Conservation (phyloP, 306 rosid genomes). For the Benincasa hispida region DNA sequence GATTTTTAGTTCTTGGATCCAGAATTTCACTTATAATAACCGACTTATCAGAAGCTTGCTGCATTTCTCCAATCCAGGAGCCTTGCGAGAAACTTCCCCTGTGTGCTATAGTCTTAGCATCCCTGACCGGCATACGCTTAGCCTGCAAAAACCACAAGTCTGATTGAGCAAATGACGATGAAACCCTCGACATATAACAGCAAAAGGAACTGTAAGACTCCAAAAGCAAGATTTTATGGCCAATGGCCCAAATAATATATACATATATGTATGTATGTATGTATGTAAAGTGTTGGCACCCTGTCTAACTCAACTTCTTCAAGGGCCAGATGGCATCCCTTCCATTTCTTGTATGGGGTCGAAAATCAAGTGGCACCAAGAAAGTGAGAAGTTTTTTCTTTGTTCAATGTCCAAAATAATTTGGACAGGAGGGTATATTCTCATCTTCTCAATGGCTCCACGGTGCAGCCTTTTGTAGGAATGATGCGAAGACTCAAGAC, state of each 20-base stretch:
- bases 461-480: background rate
- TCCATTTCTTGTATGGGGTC: background rate
- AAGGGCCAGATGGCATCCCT: background rate
- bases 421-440: background rate
- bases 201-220: too few relatives aligned
- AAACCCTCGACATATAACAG: background rate
- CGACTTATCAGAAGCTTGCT: constrained; percentile 76
- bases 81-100: constrained; percentile 73
- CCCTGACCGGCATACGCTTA: constrained; percentile 60
- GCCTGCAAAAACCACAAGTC: constrained; percentile 34
- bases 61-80: constrained; percentile 95
- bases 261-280: background rate
- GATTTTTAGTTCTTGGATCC: constrained; percentile 89
- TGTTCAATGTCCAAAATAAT: background rate
- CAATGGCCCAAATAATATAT: too few relatives aligned
- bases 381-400: background rate
- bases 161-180: constrained; percentile 3
- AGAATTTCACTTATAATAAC: constrained; percentile 84
- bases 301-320: background rate
- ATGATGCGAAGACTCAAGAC: background rate
- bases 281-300: background rate
- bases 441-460: background rate
- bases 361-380: background rate
- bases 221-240: too few relatives aligned
- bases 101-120: constrained; percentile 27